phyloP scores from a whole-genome alignment of 2,329 filamentous ascomycete genomes.

The Calonectria ilicicola region DNA sequence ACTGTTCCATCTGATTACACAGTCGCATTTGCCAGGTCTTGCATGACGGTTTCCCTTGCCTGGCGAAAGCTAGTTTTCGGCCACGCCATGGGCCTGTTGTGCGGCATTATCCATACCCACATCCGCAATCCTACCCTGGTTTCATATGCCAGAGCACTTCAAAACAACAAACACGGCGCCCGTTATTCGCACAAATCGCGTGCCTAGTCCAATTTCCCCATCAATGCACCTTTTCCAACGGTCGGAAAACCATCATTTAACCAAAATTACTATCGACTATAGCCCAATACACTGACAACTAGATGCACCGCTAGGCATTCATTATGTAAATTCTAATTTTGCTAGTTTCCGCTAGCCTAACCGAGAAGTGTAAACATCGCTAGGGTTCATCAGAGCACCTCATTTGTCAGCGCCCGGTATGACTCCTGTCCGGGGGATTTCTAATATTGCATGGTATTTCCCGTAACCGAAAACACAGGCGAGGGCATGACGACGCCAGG shows the following conservation, averaged over 20 bases:
- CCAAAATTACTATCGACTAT: neutral
- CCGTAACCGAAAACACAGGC: too few relatives aligned
- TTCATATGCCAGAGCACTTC: neutral
- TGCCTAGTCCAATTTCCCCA: neutral
- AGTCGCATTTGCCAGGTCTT: neutral
- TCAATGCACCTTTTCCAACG: neutral
- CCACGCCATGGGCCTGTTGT: neutral
- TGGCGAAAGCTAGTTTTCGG: neutral
- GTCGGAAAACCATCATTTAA: neutral
- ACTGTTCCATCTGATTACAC: neutral
- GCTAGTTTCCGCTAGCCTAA: neutral
- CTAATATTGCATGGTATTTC: too few relatives aligned
- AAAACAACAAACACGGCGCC: neutral
- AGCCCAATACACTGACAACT: neutral
- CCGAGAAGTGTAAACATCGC: neutral
- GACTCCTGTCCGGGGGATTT: too few relatives aligned
- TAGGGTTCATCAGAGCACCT: neutral
- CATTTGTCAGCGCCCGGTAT: neutral
- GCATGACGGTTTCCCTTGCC: neutral
- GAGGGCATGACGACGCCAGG: too few relatives aligned
- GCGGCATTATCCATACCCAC: neutral
- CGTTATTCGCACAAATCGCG: slow-evolving; percentile 1
- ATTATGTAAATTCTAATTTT: neutral
- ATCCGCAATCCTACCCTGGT: neutral
- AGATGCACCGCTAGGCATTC: neutral